phyloP scores from a whole-genome alignment of 305 asterid genomes.

The Fraxinus sp. region DNA sequence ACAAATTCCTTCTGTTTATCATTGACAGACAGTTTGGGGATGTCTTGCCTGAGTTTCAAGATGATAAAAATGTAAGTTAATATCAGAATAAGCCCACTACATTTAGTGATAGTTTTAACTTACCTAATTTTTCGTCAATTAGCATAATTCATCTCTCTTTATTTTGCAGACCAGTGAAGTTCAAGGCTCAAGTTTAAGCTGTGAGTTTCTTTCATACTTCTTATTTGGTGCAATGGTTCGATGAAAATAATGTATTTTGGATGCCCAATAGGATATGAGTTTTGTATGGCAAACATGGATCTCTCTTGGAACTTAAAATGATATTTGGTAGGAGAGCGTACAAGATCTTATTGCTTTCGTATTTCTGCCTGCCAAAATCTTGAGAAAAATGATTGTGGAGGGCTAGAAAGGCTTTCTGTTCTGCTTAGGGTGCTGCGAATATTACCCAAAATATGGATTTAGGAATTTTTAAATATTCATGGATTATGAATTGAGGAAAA shows the following conservation, averaged over 20 bases:
- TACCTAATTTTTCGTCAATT: neutral
- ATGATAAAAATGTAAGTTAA: conserved; percentile 29
- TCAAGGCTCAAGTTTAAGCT: conserved; percentile 41
- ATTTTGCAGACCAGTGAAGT: conserved; percentile 49
- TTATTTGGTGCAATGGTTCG: conserved; percentile 23
- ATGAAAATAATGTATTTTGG: neutral
- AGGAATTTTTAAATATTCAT: neutral
- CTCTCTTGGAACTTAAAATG: neutral
- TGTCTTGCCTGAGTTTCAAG: conserved; percentile 8
- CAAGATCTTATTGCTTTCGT: neutral
- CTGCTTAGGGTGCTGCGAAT: neutral
- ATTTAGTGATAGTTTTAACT: neutral
- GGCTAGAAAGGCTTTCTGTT: neutral
- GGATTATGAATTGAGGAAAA: neutral
- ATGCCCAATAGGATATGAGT: neutral
- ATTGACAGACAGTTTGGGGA: conserved; percentile 30
- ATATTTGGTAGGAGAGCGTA: neutral
- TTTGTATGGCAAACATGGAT: neutral
- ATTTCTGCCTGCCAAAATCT: neutral
- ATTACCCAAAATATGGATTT: neutral
- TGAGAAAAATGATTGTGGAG: neutral
- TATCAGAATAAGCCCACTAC: neutral
- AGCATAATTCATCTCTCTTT: conserved; percentile 7
- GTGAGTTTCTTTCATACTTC: conserved; percentile 47
- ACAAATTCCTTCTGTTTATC: neutral